Evolutionary conservation across 2,329 filamentous ascomycete species (phyloP).

Genomic region (Trematosphaeria pertusa): DNA sequence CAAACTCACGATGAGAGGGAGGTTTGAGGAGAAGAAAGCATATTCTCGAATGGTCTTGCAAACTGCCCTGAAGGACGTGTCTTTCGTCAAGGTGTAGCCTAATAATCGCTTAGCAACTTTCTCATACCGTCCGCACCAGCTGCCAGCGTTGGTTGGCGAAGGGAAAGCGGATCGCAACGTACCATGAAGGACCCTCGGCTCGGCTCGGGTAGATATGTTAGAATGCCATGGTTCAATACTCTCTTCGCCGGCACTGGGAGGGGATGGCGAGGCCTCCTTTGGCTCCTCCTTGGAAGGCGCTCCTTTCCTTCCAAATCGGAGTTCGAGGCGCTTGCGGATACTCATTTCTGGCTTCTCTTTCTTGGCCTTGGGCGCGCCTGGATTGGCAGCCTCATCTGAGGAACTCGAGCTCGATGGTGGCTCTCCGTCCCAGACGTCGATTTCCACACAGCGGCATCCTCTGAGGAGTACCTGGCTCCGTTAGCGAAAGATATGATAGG

Average conservation of each 20-base stretch:
- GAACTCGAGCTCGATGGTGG: constrained; percentile 51
- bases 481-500: background rate
- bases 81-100: constrained; percentile 79
- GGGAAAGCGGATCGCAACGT: background rate
- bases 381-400: constrained; percentile 38
- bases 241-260: constrained; percentile 20
- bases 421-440: constrained; percentile 90
- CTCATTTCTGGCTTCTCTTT: constrained; percentile 36
- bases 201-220: constrained; percentile 50
- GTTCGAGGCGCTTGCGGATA: constrained; percentile 45
- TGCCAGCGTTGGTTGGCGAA: too few species aligned
- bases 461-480: constrained; percentile 68
- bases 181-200: constrained; percentile 85
- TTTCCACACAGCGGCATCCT: constrained; percentile 89
- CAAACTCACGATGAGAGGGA: constrained; percentile 89
- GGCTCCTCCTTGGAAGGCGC: constrained; percentile 28
- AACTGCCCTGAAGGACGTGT: constrained; percentile 87
- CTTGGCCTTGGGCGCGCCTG: constrained; percentile 25
- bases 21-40: constrained; percentile 74
- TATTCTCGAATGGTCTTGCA: constrained; percentile 79
- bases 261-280: constrained; percentile 14
- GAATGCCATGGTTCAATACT: constrained; percentile 41
- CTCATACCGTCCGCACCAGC: too few species aligned
- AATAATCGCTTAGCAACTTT: constrained; percentile 6
- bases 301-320: constrained; percentile 40